Percentiles rank a stretch among this genome's conserved stretches.
Evolutionary conservation across 495 filamentous ascomycete genomes (phyloP).

Genomic region (Penicillium dipodomyicola): DNA sequence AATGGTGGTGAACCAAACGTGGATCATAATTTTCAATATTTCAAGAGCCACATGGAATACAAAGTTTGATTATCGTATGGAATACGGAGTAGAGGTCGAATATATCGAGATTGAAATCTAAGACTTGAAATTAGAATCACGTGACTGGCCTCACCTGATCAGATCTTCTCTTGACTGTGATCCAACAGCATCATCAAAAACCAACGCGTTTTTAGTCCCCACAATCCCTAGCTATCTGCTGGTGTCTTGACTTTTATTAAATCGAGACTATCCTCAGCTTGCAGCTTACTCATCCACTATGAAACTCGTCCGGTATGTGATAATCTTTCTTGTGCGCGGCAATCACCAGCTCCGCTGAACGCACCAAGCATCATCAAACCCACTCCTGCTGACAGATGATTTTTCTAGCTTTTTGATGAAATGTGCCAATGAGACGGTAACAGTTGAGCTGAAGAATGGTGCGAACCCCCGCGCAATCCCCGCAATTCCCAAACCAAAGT

Average conservation of each 20-base stretch:
- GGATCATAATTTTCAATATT: neutral
- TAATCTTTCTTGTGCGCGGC: constrained; percentile 1
- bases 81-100: neutral
- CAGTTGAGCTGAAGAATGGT: constrained; percentile 98
- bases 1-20: neutral
- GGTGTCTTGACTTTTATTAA: constrained; percentile 1
- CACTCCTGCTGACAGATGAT: constrained; percentile 19
- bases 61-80: neutral
- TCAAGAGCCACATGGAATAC: neutral
- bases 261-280: neutral
- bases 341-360: constrained; percentile 15
- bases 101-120: neutral
- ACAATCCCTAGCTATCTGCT: constrained; percentile 11
- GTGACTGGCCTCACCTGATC: neutral
- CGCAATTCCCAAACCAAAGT: neutral
- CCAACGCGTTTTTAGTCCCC: constrained; percentile 6
- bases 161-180: constrained; percentile 12
- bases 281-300: constrained; percentile 52
- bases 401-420: constrained; percentile 90
- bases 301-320: constrained; percentile 97
- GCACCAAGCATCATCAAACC: constrained; percentile 5
- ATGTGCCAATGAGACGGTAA: constrained; percentile 95
- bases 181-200: constrained; percentile 11
- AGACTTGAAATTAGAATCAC: neutral
- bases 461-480: constrained; percentile 16